Evolutionary conservation across 1,139 yeast species (phyloP), one percentile per base, ranked within the genome.

Genomic region (Yamadazyma pseudoaaseri): DNA sequence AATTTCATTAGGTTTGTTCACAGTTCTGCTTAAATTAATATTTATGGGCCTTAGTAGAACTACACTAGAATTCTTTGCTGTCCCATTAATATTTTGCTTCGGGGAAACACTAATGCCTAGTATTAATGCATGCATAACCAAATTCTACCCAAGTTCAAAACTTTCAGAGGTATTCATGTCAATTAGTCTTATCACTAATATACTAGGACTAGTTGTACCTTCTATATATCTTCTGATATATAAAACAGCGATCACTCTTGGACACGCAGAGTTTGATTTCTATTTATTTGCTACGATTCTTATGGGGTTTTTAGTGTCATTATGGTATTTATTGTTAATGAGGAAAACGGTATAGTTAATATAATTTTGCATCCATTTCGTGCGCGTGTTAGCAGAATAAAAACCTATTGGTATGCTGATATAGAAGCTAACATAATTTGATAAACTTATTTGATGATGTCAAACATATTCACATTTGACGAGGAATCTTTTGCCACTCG

Each of bases 161-260:
- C 29, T 31, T 6, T 38, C 38, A 16, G 43, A 41, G 21, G 38
- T 40, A 4, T 30, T 36, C 18, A 26, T 38, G 26, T 30, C 43
- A 6, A 30, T 38, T 21, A 27, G 21, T 16, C 25, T 42, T 14
- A 7, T 42, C 4, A 14, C 30, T 9, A 58, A 55, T 38, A 11
- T 52, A 4, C 35, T 51, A 16, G 33, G 44, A n/a, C 36, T 59
- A 16, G 27, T 51, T 1, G 35, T 44, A 4, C 67, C 67, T 1
- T 30, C 53, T 12, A 17, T 48, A 0, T 23, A 54, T 27, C 37
- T 60, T 27, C 43, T 48, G 5, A 14, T 57, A 13, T 62, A 60
- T 46, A 61, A 49, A 16, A 28, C 23, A 16, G 40, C 43, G 2
- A 18, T 43, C 9, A 22, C 28, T 5, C 35, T 32, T 12, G 27